Base-by-base conservation (phyloP, 345 rosid genomes). In the Theobroma cacao region DNA sequence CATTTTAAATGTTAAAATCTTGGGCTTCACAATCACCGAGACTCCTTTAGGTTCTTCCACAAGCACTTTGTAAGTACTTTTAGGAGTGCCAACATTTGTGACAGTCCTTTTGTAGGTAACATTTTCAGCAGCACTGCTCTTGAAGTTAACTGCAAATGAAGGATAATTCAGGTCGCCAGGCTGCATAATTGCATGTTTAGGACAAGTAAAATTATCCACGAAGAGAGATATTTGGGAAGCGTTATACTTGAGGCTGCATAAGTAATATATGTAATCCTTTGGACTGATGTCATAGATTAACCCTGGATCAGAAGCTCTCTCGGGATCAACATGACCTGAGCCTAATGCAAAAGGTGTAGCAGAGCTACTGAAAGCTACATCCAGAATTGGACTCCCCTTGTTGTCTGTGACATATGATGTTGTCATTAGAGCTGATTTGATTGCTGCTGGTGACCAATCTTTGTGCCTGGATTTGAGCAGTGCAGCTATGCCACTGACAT, bases 101-200 rank as follows among this genome's bases (percentile, higher is more conserved):
- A 85, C 82, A 0, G 84, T 88, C 84, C 91, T 86, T 78, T 38
- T 77, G 56, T 65, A 83, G 18, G 83, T 77, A 7, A 71, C 7
- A 4, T 38, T 86, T 17, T 40, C 5, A 5, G 80, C 5, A 5
- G 80, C 43, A 9, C 65, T 72, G 0, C 40, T 43, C 30, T 77
- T 20, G 76, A 89, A 80, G 61, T 48, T 85, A 60, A 90, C 86
- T 0, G 88, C 89, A 61, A 90, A 90, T 11, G 92, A 90, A 30
- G 94, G 92, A 80, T 87, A 87, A 77, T 89, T 90, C 78, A 90
- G 69, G 78, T 87, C 87, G 2, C 88, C 85, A 1, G 89, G 81
- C 43, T 69, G 86, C 12, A 70, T 34, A 6, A 12, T 33, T 53
- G 55, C 6, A 5, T 48, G 24, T 3, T 41, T 53, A 3, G 83